A percentile compares a stretch with the other conserved stretches of the same genome.
These are phyloP conservation scores for Aspergillus bridgeri DNA, from an alignment of 495 filamentous ascomycete genomes.

Conservation along the genomic window DNA sequence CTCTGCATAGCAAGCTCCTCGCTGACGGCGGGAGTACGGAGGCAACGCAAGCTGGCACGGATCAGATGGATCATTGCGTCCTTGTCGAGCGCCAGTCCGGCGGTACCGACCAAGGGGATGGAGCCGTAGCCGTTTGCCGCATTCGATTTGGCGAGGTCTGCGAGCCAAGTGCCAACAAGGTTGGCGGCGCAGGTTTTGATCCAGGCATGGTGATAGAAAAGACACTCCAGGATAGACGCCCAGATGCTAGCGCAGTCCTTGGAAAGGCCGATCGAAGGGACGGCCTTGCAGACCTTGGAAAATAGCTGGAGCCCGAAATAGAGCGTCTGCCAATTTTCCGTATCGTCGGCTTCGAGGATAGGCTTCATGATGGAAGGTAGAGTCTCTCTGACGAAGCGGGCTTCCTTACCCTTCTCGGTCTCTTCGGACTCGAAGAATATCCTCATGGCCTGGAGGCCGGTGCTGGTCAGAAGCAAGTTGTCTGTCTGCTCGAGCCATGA, in stretches of 20 bases:
- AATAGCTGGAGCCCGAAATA: conserved; percentile 69
- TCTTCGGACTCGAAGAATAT: conserved; percentile 74
- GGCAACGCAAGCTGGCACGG: conserved; percentile 57
- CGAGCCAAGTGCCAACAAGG: conserved; percentile 72
- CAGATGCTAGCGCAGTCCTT: conserved; percentile 58
- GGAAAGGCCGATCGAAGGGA: conserved; percentile 59
- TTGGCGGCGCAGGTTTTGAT: conserved; percentile 74
- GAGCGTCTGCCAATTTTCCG: conserved; percentile 72
- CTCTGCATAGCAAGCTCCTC: conserved; percentile 68
- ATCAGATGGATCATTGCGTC: conserved; percentile 65
- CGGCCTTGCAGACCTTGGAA: conserved; percentile 62
- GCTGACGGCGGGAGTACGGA: conserved; percentile 61
- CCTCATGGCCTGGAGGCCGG: conserved; percentile 74
- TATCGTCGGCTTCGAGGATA: conserved; percentile 42
- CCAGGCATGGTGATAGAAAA: conserved; percentile 69
- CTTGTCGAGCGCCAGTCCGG: conserved; percentile 63
- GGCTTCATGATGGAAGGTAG: conserved; percentile 50
- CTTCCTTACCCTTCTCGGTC: conserved; percentile 59
- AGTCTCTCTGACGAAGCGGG: conserved; percentile 39
- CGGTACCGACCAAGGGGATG: conserved; percentile 64
- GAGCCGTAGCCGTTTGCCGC: conserved; percentile 45
- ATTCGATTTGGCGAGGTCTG: conserved; percentile 68
- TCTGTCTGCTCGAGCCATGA: conserved; percentile 74
- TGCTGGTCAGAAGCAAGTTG: conserved; percentile 63
- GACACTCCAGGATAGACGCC: conserved; percentile 58